A percentile compares a stretch with the other conserved stretches of the same genome.
phyloP scores from a whole-genome alignment of 768 basidiomycete genomes.

The Amanita molliuscula region DNA sequence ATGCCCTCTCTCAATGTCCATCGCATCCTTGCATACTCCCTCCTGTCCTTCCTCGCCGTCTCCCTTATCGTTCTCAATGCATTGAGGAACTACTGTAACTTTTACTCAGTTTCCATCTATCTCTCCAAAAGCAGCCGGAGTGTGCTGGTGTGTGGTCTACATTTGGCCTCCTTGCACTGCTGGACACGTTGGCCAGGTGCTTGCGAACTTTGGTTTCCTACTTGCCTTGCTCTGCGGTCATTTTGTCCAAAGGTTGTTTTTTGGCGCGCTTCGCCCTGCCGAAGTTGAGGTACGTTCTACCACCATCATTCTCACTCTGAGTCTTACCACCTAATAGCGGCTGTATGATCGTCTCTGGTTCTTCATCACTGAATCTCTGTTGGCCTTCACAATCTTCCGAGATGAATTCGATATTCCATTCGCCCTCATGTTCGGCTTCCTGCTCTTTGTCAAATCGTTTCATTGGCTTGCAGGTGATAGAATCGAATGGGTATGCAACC shows the following conservation, averaged over 20 bases:
- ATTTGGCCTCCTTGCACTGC: slow-evolving; percentile 4
- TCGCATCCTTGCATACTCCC: slow-evolving; percentile 58
- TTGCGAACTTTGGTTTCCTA: slow-evolving; percentile 86
- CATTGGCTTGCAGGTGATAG: slow-evolving; percentile 96
- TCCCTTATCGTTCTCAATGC: slow-evolving; percentile 70
- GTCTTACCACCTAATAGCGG: slow-evolving; percentile 38
- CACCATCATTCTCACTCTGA: not conserved
- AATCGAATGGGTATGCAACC: slow-evolving; percentile 78
- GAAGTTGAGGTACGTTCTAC: slow-evolving; percentile 74
- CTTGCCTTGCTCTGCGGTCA: slow-evolving; percentile 68
- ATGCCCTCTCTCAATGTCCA: slow-evolving; percentile 49
- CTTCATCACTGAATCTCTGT: slow-evolving; percentile 91
- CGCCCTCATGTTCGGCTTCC: slow-evolving; percentile 86
- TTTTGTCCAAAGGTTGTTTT: slow-evolving; percentile 78
- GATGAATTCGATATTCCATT: slow-evolving; percentile 93
- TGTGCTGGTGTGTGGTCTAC: slow-evolving; percentile 54
- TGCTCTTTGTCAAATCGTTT: slow-evolving; percentile 93
- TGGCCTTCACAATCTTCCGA: slow-evolving; percentile 96
- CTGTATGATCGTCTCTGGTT: slow-evolving; percentile 96
- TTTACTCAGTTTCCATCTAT: slow-evolving; percentile 88
- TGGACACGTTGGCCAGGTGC: slow-evolving; percentile 38
- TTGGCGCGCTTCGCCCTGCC: slow-evolving; percentile 75
- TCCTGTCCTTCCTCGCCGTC: slow-evolving; percentile 60
- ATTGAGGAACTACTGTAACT: slow-evolving; percentile 76
- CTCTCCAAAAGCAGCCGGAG: slow-evolving; percentile 92